A percentile compares a stretch with the other conserved stretches of the same genome.
phyloP scores from a whole-genome alignment of 2,329 filamentous ascomycete genomes.

The Colletotrichum sp. region DNA sequence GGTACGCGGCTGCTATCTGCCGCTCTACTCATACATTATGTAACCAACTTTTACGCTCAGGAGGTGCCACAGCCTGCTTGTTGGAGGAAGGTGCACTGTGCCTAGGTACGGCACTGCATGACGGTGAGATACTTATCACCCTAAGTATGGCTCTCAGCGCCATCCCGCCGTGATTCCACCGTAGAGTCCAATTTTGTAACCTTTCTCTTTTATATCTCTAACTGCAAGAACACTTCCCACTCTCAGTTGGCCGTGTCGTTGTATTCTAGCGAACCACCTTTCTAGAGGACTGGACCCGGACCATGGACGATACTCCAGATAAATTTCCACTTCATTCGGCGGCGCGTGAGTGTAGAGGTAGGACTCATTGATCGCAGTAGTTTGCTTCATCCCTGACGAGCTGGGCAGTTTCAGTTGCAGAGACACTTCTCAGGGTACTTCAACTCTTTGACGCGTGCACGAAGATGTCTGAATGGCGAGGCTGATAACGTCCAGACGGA shows the following conservation, averaged over 20 bases:
- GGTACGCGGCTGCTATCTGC: too few relatives aligned
- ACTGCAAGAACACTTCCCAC: background rate
- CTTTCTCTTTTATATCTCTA: background rate
- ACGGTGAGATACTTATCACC: background rate
- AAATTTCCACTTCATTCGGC: slow-evolving; percentile 89
- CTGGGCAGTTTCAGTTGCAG: slow-evolving; percentile 67
- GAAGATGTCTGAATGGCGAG: background rate
- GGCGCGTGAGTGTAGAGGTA: slow-evolving; percentile 83
- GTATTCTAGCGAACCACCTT: background rate
- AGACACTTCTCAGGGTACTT: slow-evolving; percentile 56
- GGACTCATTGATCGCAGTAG: slow-evolving; percentile 27
- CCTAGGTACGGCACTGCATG: background rate
- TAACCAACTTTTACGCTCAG: too few relatives aligned
- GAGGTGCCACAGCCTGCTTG: too few relatives aligned
- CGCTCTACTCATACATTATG: too few relatives aligned
- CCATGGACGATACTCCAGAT: slow-evolving; percentile 43
- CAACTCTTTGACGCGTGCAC: slow-evolving; percentile 23
- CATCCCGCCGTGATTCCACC: background rate
- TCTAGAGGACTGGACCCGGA: background rate
- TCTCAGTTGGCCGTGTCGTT: background rate
- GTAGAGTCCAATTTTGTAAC: background rate
- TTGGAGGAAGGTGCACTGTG: background rate
- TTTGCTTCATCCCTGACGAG: background rate
- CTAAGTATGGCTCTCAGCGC: background rate
- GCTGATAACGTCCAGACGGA: slow-evolving; percentile 62